A percentile compares a stretch with the other conserved stretches of the same genome.
Conservation (phyloP, 2,329 filamentous ascomycete species). For the Diaporthe destruens region DNA sequence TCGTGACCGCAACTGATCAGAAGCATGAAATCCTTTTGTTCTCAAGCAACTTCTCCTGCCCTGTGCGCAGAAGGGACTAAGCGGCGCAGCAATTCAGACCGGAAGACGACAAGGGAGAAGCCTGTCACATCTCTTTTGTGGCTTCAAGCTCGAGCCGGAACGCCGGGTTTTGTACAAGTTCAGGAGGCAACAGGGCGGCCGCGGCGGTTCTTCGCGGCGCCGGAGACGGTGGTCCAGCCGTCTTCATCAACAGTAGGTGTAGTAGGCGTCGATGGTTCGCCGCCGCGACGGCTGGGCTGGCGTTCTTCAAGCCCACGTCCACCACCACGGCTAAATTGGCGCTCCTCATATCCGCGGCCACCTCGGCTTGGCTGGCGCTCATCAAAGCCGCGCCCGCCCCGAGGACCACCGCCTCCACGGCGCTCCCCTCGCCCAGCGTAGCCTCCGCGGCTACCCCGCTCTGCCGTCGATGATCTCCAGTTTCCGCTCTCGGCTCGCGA, state of each 20-base stretch:
- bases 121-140: constrained; percentile 6
- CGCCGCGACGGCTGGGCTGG: constrained; percentile 47
- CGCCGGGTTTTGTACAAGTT: constrained; percentile 39
- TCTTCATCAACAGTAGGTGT: constrained; percentile 66
- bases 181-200: constrained; percentile 44
- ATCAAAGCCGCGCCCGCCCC: constrained; percentile 58
- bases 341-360: constrained; percentile 28
- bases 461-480: constrained; percentile 68
- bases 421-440: constrained; percentile 57
- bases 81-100: constrained; percentile 30
- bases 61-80: constrained; percentile 10
- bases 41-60: constrained; percentile 28
- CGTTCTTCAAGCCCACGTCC: constrained; percentile 46
- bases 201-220: constrained; percentile 55
- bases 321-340: constrained; percentile 23
- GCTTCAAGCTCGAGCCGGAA: constrained; percentile 27
- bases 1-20: constrained; percentile 36
- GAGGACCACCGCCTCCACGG: constrained; percentile 56
- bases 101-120: constrained; percentile 27
- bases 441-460: constrained; percentile 61
- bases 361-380: constrained; percentile 54
- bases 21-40: constrained; percentile 34
- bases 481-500: constrained; percentile 71
- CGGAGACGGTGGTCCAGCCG: constrained; percentile 72
- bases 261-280: constrained; percentile 48